Conservation (phyloP, 768 basidiomycete species). For the Saitozyma podzolica region DNA sequence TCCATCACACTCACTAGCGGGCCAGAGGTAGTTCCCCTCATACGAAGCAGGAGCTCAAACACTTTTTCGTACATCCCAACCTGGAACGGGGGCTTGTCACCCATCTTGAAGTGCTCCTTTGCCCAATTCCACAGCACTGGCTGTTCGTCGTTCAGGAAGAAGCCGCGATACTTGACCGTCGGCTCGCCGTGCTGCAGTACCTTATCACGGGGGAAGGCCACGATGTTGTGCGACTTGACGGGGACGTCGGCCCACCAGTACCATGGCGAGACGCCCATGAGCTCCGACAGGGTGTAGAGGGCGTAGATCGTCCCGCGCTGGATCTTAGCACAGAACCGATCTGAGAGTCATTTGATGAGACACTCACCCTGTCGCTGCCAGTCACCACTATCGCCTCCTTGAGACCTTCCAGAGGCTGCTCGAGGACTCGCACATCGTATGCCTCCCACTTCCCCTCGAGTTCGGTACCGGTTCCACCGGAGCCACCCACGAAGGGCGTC, state of each 20-base stretch:
- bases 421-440: constrained; percentile 59
- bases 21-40: constrained; percentile 72
- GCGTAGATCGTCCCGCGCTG: constrained; percentile 26
- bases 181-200: constrained; percentile 61
- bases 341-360: neutral
- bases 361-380: constrained; percentile 59
- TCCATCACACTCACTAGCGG: constrained; percentile 49
- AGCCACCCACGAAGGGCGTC: constrained; percentile 44
- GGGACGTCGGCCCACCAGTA: constrained; percentile 70
- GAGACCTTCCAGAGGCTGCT: constrained; percentile 63
- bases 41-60: constrained; percentile 65
- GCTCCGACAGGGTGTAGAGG: constrained; percentile 25
- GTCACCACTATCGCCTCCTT: constrained; percentile 65
- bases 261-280: constrained; percentile 31
- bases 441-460: constrained; percentile 67
- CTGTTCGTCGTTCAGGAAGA: constrained; percentile 73
- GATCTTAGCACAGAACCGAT: neutral
- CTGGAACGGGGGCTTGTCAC: constrained; percentile 59
- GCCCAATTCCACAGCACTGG: constrained; percentile 72
- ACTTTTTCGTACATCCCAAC: constrained; percentile 51
- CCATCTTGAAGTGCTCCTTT: constrained; percentile 64
- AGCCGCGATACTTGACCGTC: constrained; percentile 68
- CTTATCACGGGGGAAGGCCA: constrained; percentile 53
- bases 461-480: constrained; percentile 37
- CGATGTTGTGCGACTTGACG: constrained; percentile 56